phyloP scores from a whole-genome alignment of 176 grass and related monocot species.

The Oryza australiensis region DNA sequence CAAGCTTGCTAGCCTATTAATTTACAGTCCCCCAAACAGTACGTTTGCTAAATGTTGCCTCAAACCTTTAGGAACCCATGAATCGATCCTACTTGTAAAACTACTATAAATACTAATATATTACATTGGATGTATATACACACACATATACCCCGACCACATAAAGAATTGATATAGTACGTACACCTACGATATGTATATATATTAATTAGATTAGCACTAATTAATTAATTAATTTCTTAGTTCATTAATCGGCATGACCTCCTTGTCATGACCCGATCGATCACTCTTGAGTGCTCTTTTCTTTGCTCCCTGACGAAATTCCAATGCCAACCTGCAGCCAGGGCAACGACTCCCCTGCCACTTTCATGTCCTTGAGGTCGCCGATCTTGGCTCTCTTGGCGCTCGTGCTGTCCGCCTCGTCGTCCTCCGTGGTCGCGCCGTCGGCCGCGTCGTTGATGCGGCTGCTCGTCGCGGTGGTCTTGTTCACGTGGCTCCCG shows the following conservation, averaged over 20 bases:
- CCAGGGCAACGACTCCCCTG: constrained; percentile 57
- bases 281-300: background rate
- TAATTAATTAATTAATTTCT: constrained; percentile 5
- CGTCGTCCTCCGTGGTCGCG: constrained; percentile 61
- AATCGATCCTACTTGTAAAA: constrained; percentile 1
- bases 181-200: constrained; percentile 12
- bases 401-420: constrained; percentile 59
- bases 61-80: background rate
- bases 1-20: constrained; percentile 5
- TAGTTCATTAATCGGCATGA: constrained; percentile 8
- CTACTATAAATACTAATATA: background rate
- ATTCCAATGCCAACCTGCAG: constrained; percentile 76
- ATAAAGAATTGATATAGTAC: background rate
- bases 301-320: constrained; percentile 32
- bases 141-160: constrained; percentile 6
- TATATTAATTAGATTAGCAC: background rate
- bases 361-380: constrained; percentile 77
- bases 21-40: constrained; percentile 12
- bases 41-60: background rate
- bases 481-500: constrained; percentile 43
- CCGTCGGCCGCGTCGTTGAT: constrained; percentile 14
- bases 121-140: constrained; percentile 9
- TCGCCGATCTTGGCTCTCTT: constrained; percentile 60
- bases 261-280: background rate
- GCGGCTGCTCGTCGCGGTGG: constrained; percentile 22